Base-by-base conservation (phyloP, 2,329 filamentous ascomycete species). In the Endothia cerciana region DNA sequence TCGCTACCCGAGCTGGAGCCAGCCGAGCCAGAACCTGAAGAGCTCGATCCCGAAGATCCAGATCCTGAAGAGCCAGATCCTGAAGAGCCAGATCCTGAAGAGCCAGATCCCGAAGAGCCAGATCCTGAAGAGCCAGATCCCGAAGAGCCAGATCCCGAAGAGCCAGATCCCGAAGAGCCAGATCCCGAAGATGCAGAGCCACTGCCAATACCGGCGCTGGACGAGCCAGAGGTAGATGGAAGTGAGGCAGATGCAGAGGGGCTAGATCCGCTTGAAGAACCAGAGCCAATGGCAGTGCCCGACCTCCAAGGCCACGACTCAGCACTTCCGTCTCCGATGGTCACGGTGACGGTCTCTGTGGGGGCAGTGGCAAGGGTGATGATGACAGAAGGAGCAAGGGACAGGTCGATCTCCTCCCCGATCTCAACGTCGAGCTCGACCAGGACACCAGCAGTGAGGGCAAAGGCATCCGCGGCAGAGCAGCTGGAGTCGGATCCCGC, bases 321-420 rank as follows among this genome's bases (percentile, higher is more conserved):
- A 45, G 64, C 43, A 51, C 56, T 60, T 5, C 68, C 64, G 45
- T 51, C 60, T 6, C 65, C 67, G 33, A 62, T 61, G 30, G 69
- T 59, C 55, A 72, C 49, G 69, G 71, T 73, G 66, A 65, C 66
- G 15, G 68, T 67, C n/a, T 64, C 49, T 10, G 56, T 53, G 4
- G 66, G 62, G 6, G 69, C 70, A 15, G 69, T 63, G 15, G 72
- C 71, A 4, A 75, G 71, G n/a, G 70, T 73, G 60, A 74, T 66
- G 25, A 71, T 70, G 57, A 73, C 67, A 25, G 70, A 69, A 28
- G 74, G 74, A 10, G 73, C 73, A 8, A 75, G 69, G 38, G 66
- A 65, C 28, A 75, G 67, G 53, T 70, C 58, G 30, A 74, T 28
- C 64, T 71, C 61, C 63, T 71, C 62, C 25, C 64, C 66, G 22